A percentile compares a stretch with the other conserved stretches of the same genome.
These are phyloP conservation scores for Setomelanomma holmii DNA, from an alignment of 2,329 filamentous ascomycete genomes.

Conservation along the genomic window DNA sequence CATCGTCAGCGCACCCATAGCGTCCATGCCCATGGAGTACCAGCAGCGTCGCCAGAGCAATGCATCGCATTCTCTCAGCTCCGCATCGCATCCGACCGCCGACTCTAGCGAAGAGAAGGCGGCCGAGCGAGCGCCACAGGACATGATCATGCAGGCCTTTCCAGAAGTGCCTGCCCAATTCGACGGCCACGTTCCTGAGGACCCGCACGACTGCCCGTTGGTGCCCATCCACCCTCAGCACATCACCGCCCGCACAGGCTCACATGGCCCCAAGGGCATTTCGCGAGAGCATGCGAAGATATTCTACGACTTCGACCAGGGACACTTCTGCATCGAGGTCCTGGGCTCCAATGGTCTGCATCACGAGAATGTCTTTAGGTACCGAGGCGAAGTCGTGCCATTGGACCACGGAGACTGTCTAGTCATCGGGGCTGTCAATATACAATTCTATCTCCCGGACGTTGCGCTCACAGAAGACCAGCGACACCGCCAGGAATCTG, in stretches of 20 bases:
- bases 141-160: conserved; percentile 46
- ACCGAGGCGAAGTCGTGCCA: conserved; percentile 41
- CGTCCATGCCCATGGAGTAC: conserved; percentile 43
- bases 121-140: conserved; percentile 41
- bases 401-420: conserved; percentile 71
- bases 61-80: conserved; percentile 60
- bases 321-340: conserved; percentile 70
- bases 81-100: conserved; percentile 52
- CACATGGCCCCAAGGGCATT: conserved; percentile 73
- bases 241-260: conserved; percentile 48
- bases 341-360: conserved; percentile 72
- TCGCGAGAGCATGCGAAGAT: conserved; percentile 78
- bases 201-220: conserved; percentile 68
- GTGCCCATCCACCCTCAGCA: conserved; percentile 73
- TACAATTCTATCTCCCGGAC: conserved; percentile 71
- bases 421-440: conserved; percentile 73
- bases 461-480: conserved; percentile 57
- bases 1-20: conserved; percentile 58
- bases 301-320: conserved; percentile 68
- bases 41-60: conserved; percentile 45
- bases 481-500: conserved; percentile 58
- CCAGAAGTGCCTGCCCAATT: conserved; percentile 57
- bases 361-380: conserved; percentile 35
- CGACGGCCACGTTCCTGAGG: conserved; percentile 63
- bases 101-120: conserved; percentile 36